Conservation (phyloP, 768 basidiomycete genomes). For the Pulveroboletus ravenelii region DNA sequence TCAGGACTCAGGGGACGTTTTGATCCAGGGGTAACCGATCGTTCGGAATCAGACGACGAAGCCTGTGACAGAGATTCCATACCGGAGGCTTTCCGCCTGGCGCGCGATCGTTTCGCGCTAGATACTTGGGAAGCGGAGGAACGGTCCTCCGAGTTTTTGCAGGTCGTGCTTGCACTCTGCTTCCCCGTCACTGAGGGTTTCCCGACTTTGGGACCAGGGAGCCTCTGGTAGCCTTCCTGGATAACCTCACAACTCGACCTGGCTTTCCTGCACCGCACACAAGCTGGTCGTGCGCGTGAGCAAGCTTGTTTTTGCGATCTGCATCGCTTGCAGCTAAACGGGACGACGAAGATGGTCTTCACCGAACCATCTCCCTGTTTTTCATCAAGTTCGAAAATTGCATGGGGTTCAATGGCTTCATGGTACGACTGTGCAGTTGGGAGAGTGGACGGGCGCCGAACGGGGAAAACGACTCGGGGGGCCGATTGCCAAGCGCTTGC, state of each 20-base stretch:
- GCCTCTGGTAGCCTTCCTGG: constrained; percentile 15
- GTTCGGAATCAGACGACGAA: neutral
- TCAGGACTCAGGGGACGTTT: constrained; percentile 18
- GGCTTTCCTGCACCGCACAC: constrained; percentile 19
- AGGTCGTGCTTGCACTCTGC: neutral
- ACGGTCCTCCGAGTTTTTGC: neutral
- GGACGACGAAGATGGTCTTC: constrained; percentile 20
- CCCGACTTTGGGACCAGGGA: constrained; percentile 21
- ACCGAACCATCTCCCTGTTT: constrained; percentile 3
- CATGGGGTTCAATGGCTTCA: constrained; percentile 12
- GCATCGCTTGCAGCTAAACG: constrained; percentile 19
- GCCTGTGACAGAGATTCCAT: neutral
- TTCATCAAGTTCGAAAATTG: constrained; percentile 28
- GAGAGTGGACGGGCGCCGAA: constrained; percentile 25
- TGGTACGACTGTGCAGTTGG: constrained; percentile 20
- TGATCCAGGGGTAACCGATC: neutral
- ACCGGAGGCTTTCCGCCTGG: neutral
- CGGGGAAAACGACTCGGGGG: constrained; percentile 8
- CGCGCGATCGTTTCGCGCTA: neutral
- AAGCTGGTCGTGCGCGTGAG: constrained; percentile 24
- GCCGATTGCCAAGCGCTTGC: constrained; percentile 19
- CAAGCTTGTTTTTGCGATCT: constrained; percentile 10
- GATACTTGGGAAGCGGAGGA: neutral
- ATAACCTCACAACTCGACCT: neutral
- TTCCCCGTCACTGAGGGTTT: neutral